Evolutionary conservation across 2,329 filamentous ascomycete species (phyloP).

Genomic region (Aspergillus oerlinghausenensis): DNA sequence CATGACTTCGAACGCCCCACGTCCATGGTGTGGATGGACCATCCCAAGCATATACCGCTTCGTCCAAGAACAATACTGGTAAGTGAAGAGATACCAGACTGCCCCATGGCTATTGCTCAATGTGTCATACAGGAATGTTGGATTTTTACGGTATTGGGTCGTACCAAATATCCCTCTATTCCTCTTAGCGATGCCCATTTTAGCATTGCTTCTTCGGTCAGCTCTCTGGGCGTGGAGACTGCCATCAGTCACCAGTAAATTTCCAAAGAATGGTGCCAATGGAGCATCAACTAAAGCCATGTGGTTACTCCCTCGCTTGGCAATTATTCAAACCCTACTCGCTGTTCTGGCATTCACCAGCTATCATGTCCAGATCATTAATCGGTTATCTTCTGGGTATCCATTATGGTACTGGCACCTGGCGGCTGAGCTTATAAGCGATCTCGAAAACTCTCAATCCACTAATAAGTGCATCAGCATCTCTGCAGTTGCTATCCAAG

Average conservation of each 20-base stretch:
- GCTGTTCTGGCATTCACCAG: slow-evolving; percentile 67
- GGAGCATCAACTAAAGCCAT: slow-evolving; percentile 15
- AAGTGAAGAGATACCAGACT: slow-evolving; percentile 30
- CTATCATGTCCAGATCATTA: slow-evolving; percentile 94
- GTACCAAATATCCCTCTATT: slow-evolving; percentile 82
- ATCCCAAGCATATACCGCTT: slow-evolving; percentile 86
- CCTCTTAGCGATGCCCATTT: slow-evolving; percentile 72
- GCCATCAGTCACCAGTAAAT: slow-evolving; percentile 19
- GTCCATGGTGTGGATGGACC: slow-evolving; percentile 70
- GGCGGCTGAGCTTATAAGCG: slow-evolving; percentile 42
- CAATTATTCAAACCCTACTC: slow-evolving; percentile 67
- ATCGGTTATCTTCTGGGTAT: slow-evolving; percentile 80
- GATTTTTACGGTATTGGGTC: slow-evolving; percentile 88
- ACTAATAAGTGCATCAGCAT: slow-evolving; percentile 13
- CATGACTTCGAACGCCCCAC: slow-evolving; percentile 27
- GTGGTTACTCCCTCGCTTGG: slow-evolving; percentile 52
- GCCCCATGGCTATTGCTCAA: slow-evolving; percentile 1
- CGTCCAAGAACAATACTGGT: slow-evolving; percentile 91
- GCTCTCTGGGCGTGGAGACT: slow-evolving; percentile 44
- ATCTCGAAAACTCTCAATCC: slow-evolving; percentile 10
- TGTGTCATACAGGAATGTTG: slow-evolving; percentile 65
- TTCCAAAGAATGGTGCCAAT: slow-evolving; percentile 6
- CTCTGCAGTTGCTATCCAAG: slow-evolving; percentile 49
- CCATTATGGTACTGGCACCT: slow-evolving; percentile 86
- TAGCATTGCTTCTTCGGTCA: slow-evolving; percentile 63